These are phyloP conservation scores for Cutaneotrichosporon sp. DNA, from an alignment of 1,284 basidiomycete species.

Conservation along the genomic window DNA sequence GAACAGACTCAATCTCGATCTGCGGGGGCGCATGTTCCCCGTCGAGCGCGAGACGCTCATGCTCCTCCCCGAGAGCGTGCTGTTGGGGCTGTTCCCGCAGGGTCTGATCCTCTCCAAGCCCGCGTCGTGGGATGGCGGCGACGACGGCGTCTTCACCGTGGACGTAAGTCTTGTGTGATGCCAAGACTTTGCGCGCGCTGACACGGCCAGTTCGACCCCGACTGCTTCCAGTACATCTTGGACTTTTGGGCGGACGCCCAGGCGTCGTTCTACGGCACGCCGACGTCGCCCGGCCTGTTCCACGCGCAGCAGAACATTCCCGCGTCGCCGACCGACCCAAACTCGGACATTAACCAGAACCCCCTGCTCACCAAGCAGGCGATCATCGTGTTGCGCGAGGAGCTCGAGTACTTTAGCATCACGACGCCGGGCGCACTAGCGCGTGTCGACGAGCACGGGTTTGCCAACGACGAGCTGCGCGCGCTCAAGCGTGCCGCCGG, in stretches of 20 bases:
- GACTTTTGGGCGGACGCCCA: constrained; percentile 84
- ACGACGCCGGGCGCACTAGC: constrained; percentile 48
- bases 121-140: constrained; percentile 64
- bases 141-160: constrained; percentile 90
- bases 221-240: constrained; percentile 90
- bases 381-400: constrained; percentile 95
- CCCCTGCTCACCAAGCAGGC: constrained; percentile 93
- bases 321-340: constrained; percentile 45
- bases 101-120: constrained; percentile 89
- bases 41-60: constrained; percentile 98
- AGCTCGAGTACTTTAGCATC: constrained; percentile 97
- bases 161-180: constrained; percentile 64
- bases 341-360: constrained; percentile 58
- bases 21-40: constrained; percentile 84
- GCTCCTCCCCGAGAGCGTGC: constrained; percentile 94
- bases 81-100: constrained; percentile 95
- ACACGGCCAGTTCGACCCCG: constrained; percentile 79
- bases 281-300: constrained; percentile 65
- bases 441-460: constrained; percentile 63
- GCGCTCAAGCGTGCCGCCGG: constrained; percentile 80
- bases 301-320: constrained; percentile 72
- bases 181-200: neutral
- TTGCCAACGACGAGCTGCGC: constrained; percentile 67
- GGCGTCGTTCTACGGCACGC: constrained; percentile 85
- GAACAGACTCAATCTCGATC: constrained; percentile 80